Evolutionary conservation across 2,329 filamentous ascomycete species (phyloP).

Genomic region (Penicillium polonicum): DNA sequence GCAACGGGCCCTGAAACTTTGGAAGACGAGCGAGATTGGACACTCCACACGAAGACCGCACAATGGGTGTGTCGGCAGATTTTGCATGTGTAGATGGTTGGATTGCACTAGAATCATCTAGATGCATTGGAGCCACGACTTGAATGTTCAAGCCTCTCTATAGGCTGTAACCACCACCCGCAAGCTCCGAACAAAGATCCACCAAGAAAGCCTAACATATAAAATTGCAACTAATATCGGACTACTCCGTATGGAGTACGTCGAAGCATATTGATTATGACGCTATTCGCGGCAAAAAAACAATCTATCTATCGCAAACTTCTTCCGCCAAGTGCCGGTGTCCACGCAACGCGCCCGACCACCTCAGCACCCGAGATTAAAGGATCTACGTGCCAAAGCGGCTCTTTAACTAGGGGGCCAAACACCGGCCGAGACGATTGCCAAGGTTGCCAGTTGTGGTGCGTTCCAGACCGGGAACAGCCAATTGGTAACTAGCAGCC

Average conservation of each 20-base stretch:
- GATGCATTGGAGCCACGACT: background rate
- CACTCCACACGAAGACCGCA: conserved; percentile 45
- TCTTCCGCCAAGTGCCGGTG: conserved; percentile 1
- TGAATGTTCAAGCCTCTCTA: background rate
- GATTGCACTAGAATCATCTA: background rate
- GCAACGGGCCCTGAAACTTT: conserved; percentile 8
- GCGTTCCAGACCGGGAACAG: background rate
- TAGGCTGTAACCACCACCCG: background rate
- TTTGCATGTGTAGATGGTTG: conserved; percentile 17
- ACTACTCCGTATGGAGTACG: background rate
- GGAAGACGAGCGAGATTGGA: conserved; percentile 35
- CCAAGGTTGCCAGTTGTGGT: background rate
- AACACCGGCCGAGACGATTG: background rate
- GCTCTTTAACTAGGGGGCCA: background rate
- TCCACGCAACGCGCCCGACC: background rate
- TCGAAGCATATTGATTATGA: background rate
- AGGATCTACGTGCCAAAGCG: background rate
- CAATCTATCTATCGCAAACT: background rate
- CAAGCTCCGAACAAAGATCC: background rate
- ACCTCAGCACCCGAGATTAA: conserved; percentile 2
- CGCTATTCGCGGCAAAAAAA: background rate
- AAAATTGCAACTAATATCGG: background rate
- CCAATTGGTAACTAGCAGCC: background rate
- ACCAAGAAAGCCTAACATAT: background rate
- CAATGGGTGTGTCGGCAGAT: conserved; percentile 46